These are phyloP conservation scores for Globisporangium acanthophoron DNA, from an alignment of 352 stramenopile genomes.

Conservation along the genomic window DNA sequence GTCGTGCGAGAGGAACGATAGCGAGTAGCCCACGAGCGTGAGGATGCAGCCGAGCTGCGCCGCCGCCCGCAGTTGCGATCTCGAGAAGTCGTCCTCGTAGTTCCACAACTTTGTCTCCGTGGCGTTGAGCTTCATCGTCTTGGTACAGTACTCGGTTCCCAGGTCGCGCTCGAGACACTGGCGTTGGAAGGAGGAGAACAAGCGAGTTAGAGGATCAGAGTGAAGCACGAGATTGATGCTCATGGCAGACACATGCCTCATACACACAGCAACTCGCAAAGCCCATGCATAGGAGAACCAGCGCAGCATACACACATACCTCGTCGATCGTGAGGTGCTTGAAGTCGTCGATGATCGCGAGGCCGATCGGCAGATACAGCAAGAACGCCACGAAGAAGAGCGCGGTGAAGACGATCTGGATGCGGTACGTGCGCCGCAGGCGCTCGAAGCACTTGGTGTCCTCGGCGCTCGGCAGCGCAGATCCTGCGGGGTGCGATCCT, in stretches of 20 bases:
- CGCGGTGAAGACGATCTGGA: slow-evolving; percentile 27
- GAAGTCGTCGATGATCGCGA: slow-evolving; percentile 36
- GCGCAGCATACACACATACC: slow-evolving; percentile 10
- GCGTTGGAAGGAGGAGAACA: background rate
- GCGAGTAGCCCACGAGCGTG: slow-evolving; percentile 64
- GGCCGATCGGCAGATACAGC: slow-evolving; percentile 61
- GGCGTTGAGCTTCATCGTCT: slow-evolving; percentile 45
- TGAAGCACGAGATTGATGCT: no score
- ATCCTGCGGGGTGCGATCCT: slow-evolving; percentile 3
- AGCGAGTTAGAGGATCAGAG: background rate
- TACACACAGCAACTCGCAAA: no score
- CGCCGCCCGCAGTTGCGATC: slow-evolving; percentile 54
- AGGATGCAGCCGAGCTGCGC: slow-evolving; percentile 66
- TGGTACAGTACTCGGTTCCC: slow-evolving; percentile 54
- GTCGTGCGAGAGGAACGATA: slow-evolving; percentile 63
- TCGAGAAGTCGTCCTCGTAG: slow-evolving; percentile 45
- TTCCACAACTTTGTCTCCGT: slow-evolving; percentile 70
- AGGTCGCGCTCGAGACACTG: slow-evolving; percentile 51
- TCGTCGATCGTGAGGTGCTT: slow-evolving; percentile 38
- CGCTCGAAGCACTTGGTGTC: slow-evolving; percentile 17
- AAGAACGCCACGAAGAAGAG: slow-evolving; percentile 67
- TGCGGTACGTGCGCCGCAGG: slow-evolving; percentile 27
- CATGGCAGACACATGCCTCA: no score
- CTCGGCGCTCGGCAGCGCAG: slow-evolving; percentile 13
- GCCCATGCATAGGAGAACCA: background rate